A percentile compares a stretch with the other conserved stretches of the same genome.
Evolutionary conservation across 441 rosid genomes (phyloP).

Genomic region (Dalechampia spathulata): DNA sequence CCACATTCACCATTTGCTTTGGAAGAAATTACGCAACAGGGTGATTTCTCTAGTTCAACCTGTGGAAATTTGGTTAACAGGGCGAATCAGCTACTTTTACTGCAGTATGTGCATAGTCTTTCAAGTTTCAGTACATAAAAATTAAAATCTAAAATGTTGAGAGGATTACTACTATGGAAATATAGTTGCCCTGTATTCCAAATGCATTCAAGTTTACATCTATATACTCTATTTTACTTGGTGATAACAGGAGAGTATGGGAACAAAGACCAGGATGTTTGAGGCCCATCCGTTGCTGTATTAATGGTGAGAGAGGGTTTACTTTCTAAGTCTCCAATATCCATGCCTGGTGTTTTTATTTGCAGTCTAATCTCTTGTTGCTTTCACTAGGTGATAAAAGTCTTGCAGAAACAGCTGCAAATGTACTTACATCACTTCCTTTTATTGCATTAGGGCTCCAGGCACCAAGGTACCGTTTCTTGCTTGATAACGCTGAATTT

Average conservation of each 20-base stretch:
- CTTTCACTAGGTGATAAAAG: conserved; percentile 54
- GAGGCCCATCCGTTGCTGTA: conserved; percentile 62
- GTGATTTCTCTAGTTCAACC: conserved; percentile 32
- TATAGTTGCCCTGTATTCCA: background rate
- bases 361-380: background rate
- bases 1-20: conserved; percentile 63
- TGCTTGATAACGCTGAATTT: background rate
- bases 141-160: background rate
- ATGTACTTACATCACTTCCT: conserved; percentile 90
- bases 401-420: conserved; percentile 63
- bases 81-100: conserved; percentile 41
- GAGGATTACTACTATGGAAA: background rate
- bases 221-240: background rate
- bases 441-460: conserved; percentile 82
- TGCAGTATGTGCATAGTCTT: conserved; percentile 48
- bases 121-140: background rate
- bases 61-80: conserved; percentile 32
- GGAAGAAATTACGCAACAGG: conserved; percentile 38
- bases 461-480: conserved; percentile 62
- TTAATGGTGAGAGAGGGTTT: conserved; percentile 35
- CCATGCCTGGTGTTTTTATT: background rate
- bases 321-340: background rate
- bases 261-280: conserved; percentile 87
- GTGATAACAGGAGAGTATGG: conserved; percentile 58
- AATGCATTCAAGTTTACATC: background rate